Base-by-base conservation (phyloP, 495 filamentous ascomycete species). In the Penicilliopsis zonata region DNA sequence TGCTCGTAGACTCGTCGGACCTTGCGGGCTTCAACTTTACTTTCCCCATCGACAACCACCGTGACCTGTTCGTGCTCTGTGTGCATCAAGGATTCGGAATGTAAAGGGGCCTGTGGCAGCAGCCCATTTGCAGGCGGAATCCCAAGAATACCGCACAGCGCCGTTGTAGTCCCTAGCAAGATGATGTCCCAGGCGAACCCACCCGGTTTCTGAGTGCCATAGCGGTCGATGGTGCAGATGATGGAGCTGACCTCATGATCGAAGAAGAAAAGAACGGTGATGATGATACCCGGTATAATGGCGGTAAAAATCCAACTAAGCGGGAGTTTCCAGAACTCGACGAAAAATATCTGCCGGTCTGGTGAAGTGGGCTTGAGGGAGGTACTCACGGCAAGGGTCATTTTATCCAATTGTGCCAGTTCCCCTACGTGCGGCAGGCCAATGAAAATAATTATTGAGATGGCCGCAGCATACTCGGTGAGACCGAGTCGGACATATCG, bases 211-310 rank as follows among this genome's bases (percentile, higher is more conserved):
- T 55, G 58, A 2, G 72, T 72, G 4, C 77, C 76, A 44, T 82
- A 80, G 12, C 74, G 68, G 13, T 73, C 65, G 33, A 79, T 67
- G 0, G 78, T 82, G 43, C 76, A 80, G 30, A 80, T 81, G 34
- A 82, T 82, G n/a, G 74, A 80, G 44, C 72, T 78, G 15, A 82
- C 74, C 42, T 82, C 78, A 33, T 81, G 78, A 35, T 82, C 77
- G 41, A 82, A 82, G 55, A 79, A 82, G 59, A 81, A 82, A 0
- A 82, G 63, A 0, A 74, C 57, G 1, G 76, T 82, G 35, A 82
- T 77, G 38, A 82, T 78, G 10, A 71, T 44, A 0, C 78, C 78
- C 0, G 76, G 76, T 2, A 81, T 52, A 5, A 81, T 70, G 24
- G 78, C 69, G 18, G 64, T 67, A 43, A 80, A 72, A 4, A 79